Percentiles rank a stretch among this genome's conserved stretches.
These are phyloP conservation scores for Globisporangium echinulatum DNA, from an alignment of 352 stramenopile genomes.

Conservation along the genomic window DNA sequence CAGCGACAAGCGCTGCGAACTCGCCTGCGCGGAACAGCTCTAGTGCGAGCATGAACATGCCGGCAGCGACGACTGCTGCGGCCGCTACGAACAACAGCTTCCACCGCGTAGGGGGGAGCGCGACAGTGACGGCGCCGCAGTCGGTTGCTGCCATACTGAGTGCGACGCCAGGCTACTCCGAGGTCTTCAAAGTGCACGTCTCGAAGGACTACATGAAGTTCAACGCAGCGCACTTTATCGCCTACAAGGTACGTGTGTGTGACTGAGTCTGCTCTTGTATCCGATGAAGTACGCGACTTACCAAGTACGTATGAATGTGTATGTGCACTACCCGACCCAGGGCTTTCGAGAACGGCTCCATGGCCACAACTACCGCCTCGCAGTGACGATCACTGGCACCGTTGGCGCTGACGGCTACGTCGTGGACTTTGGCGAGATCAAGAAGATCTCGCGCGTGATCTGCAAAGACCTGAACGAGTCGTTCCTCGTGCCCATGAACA, in stretches of 20 bases:
- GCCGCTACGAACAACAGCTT: neutral
- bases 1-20: neutral
- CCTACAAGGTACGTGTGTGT: constrained; percentile 62
- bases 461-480: constrained; percentile 97
- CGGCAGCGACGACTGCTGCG: neutral
- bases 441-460: constrained; percentile 91
- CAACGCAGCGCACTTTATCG: constrained; percentile 87
- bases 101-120: neutral
- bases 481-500: constrained; percentile 95
- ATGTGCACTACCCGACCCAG: constrained; percentile 12
- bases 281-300: too few relatives aligned
- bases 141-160: constrained; percentile 7
- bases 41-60: neutral
- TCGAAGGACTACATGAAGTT: constrained; percentile 92
- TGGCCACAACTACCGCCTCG: constrained; percentile 97
- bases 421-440: constrained; percentile 97
- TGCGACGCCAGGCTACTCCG: constrained; percentile 29
- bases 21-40: neutral
- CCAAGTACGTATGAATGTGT: too few relatives aligned
- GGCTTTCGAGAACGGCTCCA: constrained; percentile 96
- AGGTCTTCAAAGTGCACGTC: constrained; percentile 85
- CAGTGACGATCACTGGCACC: constrained; percentile 81
- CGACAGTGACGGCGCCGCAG: constrained; percentile 10
- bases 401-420: constrained; percentile 94
- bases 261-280: neutral